These are phyloP conservation scores for Hirsutella rhossiliensis DNA, from an alignment of 2,329 filamentous ascomycete genomes.

Conservation along the genomic window DNA sequence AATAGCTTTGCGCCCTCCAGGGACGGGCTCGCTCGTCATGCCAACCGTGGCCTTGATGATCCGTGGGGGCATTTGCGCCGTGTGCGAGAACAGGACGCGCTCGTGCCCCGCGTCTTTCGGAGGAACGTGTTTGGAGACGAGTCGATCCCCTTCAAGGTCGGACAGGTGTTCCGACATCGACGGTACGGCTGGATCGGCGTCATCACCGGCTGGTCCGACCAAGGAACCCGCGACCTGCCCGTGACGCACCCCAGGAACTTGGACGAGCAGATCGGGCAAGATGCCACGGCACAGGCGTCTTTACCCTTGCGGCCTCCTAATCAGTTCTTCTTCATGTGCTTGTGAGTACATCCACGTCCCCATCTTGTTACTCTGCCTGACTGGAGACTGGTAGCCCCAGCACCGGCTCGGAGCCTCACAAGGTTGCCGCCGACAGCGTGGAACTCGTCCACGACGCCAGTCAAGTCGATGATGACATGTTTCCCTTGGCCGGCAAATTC, in stretches of 20 bases:
- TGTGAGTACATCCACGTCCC: constrained; percentile 46
- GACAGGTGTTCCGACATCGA: constrained; percentile 73
- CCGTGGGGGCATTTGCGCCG: constrained; percentile 16
- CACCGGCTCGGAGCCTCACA: constrained; percentile 19
- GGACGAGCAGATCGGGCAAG: constrained; percentile 13
- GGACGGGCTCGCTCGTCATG: constrained; percentile 14
- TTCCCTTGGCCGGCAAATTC: constrained; percentile 65
- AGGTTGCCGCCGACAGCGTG: constrained; percentile 62
- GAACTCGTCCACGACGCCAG: constrained; percentile 38
- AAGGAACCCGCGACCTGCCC: constrained; percentile 17
- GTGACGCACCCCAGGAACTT: constrained; percentile 14
- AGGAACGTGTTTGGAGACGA: constrained; percentile 13
- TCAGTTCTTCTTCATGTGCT: constrained; percentile 62
- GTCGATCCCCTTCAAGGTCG: constrained; percentile 47
- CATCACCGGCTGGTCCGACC: constrained; percentile 76
- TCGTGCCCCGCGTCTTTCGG: constrained; percentile 22
- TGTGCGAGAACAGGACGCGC: constrained; percentile 32
- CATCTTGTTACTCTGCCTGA: not conserved
- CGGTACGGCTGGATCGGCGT: constrained; percentile 71
- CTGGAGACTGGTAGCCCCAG: constrained; percentile 13
- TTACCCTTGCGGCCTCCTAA: constrained; percentile 13
- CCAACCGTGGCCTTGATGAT: constrained; percentile 14
- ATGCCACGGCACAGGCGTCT: constrained; percentile 7
- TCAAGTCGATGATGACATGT: constrained; percentile 43
- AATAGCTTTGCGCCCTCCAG: constrained; percentile 25